These are phyloP conservation scores for Rhizopus delemar DNA, from an alignment of 371 early-diverging fungal genomes.

Conservation along the genomic window DNA sequence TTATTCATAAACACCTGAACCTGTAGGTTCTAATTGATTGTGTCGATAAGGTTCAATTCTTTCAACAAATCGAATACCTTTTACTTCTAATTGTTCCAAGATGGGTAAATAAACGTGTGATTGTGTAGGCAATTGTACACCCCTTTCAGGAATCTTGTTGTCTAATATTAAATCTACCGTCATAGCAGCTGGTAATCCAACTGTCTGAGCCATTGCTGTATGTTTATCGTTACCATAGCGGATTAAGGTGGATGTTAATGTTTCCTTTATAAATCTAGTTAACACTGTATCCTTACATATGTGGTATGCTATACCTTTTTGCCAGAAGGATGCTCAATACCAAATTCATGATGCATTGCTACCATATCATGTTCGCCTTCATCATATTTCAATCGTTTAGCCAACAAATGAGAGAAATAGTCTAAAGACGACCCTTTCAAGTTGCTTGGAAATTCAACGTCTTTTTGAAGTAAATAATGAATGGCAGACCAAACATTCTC, in stretches of 20 bases:
- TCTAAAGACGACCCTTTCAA: constrained; percentile 54
- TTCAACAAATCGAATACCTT: constrained; percentile 77
- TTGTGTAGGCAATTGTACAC: constrained; percentile 78
- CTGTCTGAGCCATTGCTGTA: constrained; percentile 92
- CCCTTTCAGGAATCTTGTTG: constrained; percentile 62
- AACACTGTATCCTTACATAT: background rate
- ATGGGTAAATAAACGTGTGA: constrained; percentile 79
- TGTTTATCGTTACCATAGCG: constrained; percentile 75
- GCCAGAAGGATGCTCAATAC: constrained; percentile 59
- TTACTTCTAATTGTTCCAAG: constrained; percentile 65
- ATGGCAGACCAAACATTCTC: constrained; percentile 47
- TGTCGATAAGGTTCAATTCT: constrained; percentile 29
- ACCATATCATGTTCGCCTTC: constrained; percentile 85
- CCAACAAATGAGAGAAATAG: constrained; percentile 73
- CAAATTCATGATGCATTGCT: constrained; percentile 86
- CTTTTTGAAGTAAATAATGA: constrained; percentile 21
- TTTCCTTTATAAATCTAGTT: constrained; percentile 42
- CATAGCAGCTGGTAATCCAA: constrained; percentile 88
- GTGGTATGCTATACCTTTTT: constrained; percentile 28
- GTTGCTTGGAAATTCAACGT: constrained; percentile 6
- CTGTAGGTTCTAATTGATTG: constrained; percentile 27
- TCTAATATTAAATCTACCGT: constrained; percentile 80
- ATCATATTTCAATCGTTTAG: constrained; percentile 69
- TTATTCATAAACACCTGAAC: constrained; percentile 19
- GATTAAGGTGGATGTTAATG: constrained; percentile 72